These are phyloP conservation scores for Zygosaccharomyces sapae DNA, from an alignment of 1,139 yeast genomes.

Conservation along the genomic window DNA sequence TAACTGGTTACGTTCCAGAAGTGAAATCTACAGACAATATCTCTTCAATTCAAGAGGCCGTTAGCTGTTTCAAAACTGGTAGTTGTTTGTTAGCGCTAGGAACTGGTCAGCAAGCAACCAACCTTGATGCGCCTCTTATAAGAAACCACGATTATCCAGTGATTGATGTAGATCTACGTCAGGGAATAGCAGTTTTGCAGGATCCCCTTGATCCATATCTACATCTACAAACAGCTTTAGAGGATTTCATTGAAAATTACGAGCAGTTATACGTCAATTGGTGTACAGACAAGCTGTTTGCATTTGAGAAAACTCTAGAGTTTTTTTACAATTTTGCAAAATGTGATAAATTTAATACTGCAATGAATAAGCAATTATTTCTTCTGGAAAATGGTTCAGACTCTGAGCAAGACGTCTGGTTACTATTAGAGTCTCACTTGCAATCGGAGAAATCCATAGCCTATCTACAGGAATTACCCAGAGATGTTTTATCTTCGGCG, in stretches of 20 bases:
- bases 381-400: slow-evolving; percentile 40
- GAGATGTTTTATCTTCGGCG: slow-evolving; percentile 7
- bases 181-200: slow-evolving; percentile 39
- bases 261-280: slow-evolving; percentile 63
- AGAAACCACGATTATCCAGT: slow-evolving; percentile 71
- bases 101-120: slow-evolving; percentile 47
- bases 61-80: slow-evolving; percentile 38
- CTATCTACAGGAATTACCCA: slow-evolving; percentile 26
- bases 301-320: slow-evolving; percentile 31
- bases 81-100: slow-evolving; percentile 59
- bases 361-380: slow-evolving; percentile 49
- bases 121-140: slow-evolving; percentile 35
- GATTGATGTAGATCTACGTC: slow-evolving; percentile 35
- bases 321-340: slow-evolving; percentile 38
- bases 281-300: slow-evolving; percentile 45
- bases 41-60: slow-evolving; percentile 32
- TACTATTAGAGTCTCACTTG: slow-evolving; percentile 45
- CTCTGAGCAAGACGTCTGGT: slow-evolving; percentile 42
- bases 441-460: slow-evolving; percentile 15
- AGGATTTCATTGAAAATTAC: slow-evolving; percentile 45
- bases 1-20: slow-evolving; percentile 77
- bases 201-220: slow-evolving; percentile 50
- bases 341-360: slow-evolving; percentile 18
- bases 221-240: slow-evolving; percentile 35
- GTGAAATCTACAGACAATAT: slow-evolving; percentile 38